Conservation (phyloP, 2,329 filamentous ascomycete genomes). For the Phaeophleospora eucalypticola region DNA sequence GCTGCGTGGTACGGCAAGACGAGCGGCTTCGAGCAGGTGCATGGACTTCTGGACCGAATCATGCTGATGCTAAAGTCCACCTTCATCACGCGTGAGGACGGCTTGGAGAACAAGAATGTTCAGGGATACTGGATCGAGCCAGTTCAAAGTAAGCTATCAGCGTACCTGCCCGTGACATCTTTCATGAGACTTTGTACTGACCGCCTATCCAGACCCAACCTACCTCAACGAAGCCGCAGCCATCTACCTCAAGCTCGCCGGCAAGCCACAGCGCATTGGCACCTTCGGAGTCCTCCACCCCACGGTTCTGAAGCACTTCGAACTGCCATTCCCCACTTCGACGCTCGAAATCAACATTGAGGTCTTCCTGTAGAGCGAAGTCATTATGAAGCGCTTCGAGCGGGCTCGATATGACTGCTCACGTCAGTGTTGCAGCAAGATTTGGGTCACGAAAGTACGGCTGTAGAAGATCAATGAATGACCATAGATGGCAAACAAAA, state of each 20-base stretch:
- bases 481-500: not conserved
- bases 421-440: no score
- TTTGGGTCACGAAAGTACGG: not conserved
- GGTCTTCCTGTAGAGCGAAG: conserved; percentile 65
- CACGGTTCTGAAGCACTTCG: conserved; percentile 87
- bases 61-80: conserved; percentile 85
- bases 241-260: conserved; percentile 70
- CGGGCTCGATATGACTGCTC: no score
- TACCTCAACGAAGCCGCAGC: conserved; percentile 93
- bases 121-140: conserved; percentile 87
- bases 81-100: conserved; percentile 74
- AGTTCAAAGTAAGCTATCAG: conserved; percentile 61
- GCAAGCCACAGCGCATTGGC: conserved; percentile 73
- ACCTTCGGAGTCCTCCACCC: conserved; percentile 94
- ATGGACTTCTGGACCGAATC: conserved; percentile 86
- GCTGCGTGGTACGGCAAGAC: conserved; percentile 93
- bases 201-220: conserved; percentile 61
- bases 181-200: not conserved
- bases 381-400: not conserved
- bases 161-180: not conserved
- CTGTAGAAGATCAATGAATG: not conserved
- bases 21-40: conserved; percentile 90
- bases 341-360: conserved; percentile 93
- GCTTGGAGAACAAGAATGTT: conserved; percentile 50
- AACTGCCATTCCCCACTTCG: conserved; percentile 88